phyloP scores from a whole-genome alignment of 1,284 basidiomycete genomes.

The Leccinum solheimii region DNA sequence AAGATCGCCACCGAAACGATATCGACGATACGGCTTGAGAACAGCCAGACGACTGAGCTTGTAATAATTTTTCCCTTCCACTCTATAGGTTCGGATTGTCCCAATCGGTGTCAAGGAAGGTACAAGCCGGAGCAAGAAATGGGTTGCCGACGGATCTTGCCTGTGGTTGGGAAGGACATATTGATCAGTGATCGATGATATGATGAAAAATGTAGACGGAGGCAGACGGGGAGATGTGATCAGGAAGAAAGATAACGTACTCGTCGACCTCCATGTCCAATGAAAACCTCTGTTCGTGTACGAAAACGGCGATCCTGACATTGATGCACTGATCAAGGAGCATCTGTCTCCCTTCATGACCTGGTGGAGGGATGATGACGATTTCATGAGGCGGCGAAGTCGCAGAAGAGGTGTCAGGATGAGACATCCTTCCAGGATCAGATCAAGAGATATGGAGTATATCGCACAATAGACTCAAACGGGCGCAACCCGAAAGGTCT shows the following conservation, averaged over 20 bases:
- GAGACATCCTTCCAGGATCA: conserved; percentile 18
- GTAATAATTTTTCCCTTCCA: conserved; percentile 44
- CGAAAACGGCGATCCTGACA: conserved; percentile 68
- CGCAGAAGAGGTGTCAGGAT: conserved; percentile 11
- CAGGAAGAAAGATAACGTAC: conserved; percentile 42
- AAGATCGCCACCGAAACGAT: conserved; percentile 62
- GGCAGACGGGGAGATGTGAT: conserved; percentile 2
- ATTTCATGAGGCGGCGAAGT: conserved; percentile 53
- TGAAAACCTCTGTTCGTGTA: conserved; percentile 52
- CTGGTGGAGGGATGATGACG: conserved; percentile 43
- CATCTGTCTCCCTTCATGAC: conserved; percentile 34
- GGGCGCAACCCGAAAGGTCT: conserved; percentile 5
- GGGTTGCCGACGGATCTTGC: conserved; percentile 59
- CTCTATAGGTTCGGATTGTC: conserved; percentile 48
- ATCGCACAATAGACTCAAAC: conserved; percentile 22
- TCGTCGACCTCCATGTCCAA: conserved; percentile 70
- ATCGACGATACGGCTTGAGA: conserved; percentile 61
- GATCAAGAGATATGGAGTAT: conserved; percentile 4
- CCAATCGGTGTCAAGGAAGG: conserved; percentile 64
- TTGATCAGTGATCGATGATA: conserved; percentile 3
- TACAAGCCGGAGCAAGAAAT: conserved; percentile 67
- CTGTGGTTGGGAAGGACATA: conserved; percentile 37
- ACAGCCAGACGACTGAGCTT: conserved; percentile 72
- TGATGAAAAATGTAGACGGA: conserved; percentile 4
- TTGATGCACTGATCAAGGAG: conserved; percentile 59